A percentile compares a stretch with the other conserved stretches of the same genome.
These are phyloP conservation scores for Linum usitatissimum DNA, from an alignment of 345 rosid genomes.

Conservation along the genomic window DNA sequence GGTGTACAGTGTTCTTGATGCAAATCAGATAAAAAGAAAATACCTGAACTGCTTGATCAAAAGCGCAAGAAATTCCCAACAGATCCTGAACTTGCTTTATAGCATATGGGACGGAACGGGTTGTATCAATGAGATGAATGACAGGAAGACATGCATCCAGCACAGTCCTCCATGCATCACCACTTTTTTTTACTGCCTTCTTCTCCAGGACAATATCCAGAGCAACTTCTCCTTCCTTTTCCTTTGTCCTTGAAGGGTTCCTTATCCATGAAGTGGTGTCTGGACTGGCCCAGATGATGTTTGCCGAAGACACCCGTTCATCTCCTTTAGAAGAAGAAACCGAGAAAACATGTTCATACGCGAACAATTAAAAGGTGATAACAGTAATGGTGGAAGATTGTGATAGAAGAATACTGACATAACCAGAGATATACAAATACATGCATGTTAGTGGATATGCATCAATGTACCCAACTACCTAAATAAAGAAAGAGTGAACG, in stretches of 20 bases:
- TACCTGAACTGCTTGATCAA: conserved; percentile 93
- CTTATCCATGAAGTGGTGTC: conserved; percentile 61
- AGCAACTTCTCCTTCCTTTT: conserved; percentile 61
- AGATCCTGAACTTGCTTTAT: conserved; percentile 81
- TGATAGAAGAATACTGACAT: neutral
- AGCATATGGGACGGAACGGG: conserved; percentile 75
- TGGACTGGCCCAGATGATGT: conserved; percentile 65
- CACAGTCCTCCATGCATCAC: conserved; percentile 93
- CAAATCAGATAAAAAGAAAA: neutral
- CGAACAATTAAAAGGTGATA: neutral
- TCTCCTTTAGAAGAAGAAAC: conserved; percentile 45
- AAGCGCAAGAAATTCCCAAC: conserved; percentile 83
- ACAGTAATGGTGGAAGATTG: neutral
- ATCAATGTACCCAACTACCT: neutral
- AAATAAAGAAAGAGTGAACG: neutral
- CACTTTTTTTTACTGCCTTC: conserved; percentile 59
- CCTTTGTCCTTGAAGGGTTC: conserved; percentile 34
- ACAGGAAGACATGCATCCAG: conserved; percentile 85
- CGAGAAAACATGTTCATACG: conserved; percentile 4
- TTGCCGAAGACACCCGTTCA: conserved; percentile 59
- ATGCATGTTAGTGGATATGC: neutral
- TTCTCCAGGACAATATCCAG: conserved; percentile 67
- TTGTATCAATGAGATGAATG: conserved; percentile 62
- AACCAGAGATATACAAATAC: neutral
- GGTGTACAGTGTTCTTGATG: neutral